Evolutionary conservation across 192 early-diverging fungal species (phyloP).

Genomic region (Coemansia furcata): DNA sequence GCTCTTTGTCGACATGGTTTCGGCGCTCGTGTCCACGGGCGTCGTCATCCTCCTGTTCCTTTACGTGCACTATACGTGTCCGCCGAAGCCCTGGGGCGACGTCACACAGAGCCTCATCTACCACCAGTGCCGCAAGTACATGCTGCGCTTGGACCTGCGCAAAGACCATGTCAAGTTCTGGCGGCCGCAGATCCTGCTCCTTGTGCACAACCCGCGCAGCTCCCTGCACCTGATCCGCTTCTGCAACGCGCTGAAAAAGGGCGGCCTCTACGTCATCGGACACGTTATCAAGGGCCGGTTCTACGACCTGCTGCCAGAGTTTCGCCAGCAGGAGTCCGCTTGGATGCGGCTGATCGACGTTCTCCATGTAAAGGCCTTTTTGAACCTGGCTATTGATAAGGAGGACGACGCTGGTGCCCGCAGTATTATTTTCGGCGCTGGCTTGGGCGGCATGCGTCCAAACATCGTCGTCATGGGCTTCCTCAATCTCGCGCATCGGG

Average conservation of each 20-base stretch:
- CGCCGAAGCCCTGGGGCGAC: constrained; percentile 70
- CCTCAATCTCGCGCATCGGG: constrained; percentile 33
- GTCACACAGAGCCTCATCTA: constrained; percentile 69
- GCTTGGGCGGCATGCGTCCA: constrained; percentile 67
- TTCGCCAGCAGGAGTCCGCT: constrained; percentile 52
- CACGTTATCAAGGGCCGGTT: constrained; percentile 62
- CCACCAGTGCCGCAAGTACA: constrained; percentile 70
- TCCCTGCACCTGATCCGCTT: constrained; percentile 61
- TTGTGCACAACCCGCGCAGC: constrained; percentile 61
- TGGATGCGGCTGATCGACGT: constrained; percentile 65
- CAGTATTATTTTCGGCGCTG: constrained; percentile 60
- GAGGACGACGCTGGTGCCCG: constrained; percentile 55
- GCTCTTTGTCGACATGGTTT: constrained; percentile 56
- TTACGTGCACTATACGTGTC: constrained; percentile 63
- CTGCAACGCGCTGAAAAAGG: constrained; percentile 69
- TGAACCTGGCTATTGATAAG: constrained; percentile 57
- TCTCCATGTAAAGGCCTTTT: constrained; percentile 62
- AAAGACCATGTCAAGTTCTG: constrained; percentile 73
- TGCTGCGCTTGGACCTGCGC: constrained; percentile 60
- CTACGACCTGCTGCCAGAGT: constrained; percentile 52
- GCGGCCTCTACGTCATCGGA: constrained; percentile 65
- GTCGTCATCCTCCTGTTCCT: constrained; percentile 58
- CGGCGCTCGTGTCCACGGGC: constrained; percentile 52
- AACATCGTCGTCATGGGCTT: constrained; percentile 67
- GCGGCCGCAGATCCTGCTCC: constrained; percentile 67